These are phyloP conservation scores for Colletotrichum neosansevieriae DNA, from an alignment of 2,329 filamentous ascomycete species.

Conservation along the genomic window DNA sequence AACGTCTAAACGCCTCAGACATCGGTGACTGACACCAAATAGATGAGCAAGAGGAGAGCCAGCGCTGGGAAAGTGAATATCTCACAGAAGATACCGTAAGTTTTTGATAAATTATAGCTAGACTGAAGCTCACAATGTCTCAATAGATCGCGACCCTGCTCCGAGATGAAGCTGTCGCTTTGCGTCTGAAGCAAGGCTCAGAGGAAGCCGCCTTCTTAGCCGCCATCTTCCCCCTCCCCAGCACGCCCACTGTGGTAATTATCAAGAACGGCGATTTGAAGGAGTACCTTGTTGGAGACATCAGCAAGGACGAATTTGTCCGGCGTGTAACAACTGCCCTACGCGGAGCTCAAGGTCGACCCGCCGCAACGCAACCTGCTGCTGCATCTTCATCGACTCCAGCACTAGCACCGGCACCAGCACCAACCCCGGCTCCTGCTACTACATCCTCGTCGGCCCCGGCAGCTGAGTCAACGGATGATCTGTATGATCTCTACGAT, in stretches of 20 bases:
- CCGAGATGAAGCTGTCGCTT: constrained; percentile 69
- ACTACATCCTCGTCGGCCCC: not conserved
- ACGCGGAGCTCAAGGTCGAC: constrained; percentile 22
- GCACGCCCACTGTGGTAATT: constrained; percentile 82
- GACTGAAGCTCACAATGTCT: not conserved
- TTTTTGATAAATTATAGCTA: not conserved
- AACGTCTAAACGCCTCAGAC: not conserved
- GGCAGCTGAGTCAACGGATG: not conserved
- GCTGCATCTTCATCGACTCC: constrained; percentile 4
- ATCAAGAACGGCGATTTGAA: constrained; percentile 84
- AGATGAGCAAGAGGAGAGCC: constrained; percentile 79
- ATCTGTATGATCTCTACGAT: constrained; percentile 16
- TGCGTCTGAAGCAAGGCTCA: constrained; percentile 79
- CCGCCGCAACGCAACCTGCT: constrained; percentile 1
- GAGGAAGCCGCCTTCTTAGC: constrained; percentile 85
- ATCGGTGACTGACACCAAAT: not conserved
- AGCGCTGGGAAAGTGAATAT: constrained; percentile 79
- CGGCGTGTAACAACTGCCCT: constrained; percentile 61
- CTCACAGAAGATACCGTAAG: constrained; percentile 68
- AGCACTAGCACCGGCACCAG: not conserved
- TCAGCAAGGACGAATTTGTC: constrained; percentile 75
- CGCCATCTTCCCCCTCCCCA: constrained; percentile 84
- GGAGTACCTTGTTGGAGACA: constrained; percentile 78
- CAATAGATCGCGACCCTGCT: constrained; percentile 23
- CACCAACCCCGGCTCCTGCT: too few species aligned